These are phyloP conservation scores for sunflower (Helianthus annuus) DNA, from an alignment of 129 eudicot species.

Conservation along the genomic window DNA sequence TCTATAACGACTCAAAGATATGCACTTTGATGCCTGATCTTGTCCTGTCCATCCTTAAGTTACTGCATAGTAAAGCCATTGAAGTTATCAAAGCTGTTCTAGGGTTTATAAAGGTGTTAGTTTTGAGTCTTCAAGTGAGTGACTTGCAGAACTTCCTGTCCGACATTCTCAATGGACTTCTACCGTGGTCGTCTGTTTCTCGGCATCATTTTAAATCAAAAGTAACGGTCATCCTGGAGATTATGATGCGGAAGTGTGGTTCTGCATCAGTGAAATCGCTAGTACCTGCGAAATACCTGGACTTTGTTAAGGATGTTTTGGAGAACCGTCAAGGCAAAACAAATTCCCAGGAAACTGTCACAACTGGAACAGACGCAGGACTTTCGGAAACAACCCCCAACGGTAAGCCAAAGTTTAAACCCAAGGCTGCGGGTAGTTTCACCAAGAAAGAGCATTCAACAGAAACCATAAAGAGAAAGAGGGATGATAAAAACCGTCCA, in stretches of 20 bases:
- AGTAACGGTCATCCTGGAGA: conserved; percentile 90
- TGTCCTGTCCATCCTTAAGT: conserved; percentile 68
- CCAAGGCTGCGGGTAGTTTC: conserved; percentile 29
- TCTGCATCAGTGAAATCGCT: conserved; percentile 56
- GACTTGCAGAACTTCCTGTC: conserved; percentile 65
- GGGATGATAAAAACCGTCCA: conserved; percentile 38
- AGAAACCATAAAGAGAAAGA: conserved; percentile 44
- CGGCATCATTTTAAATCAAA: conserved; percentile 90
- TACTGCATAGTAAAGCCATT: conserved; percentile 74
- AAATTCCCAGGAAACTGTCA: conserved; percentile 48
- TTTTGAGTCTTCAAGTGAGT: conserved; percentile 58
- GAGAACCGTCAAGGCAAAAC: conserved; percentile 87
- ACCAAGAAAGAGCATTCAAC: conserved; percentile 38
- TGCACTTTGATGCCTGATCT: conserved; percentile 72
- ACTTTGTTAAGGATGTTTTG: conserved; percentile 58
- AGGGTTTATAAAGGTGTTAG: conserved; percentile 94
- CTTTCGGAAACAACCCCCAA: conserved; percentile 35
- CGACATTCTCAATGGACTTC: conserved; percentile 63
- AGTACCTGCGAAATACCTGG: conserved; percentile 62
- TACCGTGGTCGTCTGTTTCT: conserved; percentile 94
- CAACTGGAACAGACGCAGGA: conserved; percentile 38
- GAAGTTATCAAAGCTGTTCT: conserved; percentile 92
- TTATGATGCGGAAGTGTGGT: conserved; percentile 89
- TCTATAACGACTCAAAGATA: conserved; percentile 63
- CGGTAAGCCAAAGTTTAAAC: conserved; percentile 49